phyloP scores from a whole-genome alignment of 768 basidiomycete species.

The Mycena vulgaris region DNA sequence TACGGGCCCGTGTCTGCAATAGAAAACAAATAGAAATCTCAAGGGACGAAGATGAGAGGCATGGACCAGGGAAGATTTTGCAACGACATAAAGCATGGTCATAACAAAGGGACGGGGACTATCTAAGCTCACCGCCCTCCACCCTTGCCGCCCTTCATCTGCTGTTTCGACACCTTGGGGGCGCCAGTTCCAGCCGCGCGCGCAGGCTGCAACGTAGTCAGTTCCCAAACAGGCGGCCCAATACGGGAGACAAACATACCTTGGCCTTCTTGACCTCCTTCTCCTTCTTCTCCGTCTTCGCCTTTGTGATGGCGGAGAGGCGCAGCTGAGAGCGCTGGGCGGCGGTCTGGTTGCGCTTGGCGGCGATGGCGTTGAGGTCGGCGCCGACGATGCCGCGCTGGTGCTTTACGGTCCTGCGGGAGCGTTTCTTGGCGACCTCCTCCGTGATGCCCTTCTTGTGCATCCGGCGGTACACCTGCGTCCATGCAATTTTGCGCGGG shows the following conservation, averaged over 20 bases:
- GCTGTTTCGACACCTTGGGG: constrained; percentile 95
- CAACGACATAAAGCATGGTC: constrained; percentile 28
- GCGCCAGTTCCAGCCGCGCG: constrained; percentile 69
- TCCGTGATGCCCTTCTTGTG: constrained; percentile 99
- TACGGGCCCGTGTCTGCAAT: no score
- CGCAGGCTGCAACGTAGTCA: constrained; percentile 60
- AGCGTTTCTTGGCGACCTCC: constrained; percentile 99
- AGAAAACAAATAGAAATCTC: no score
- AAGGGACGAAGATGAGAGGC: no score
- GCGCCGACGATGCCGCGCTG: constrained; percentile 99
- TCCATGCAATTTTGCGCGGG: constrained; percentile 99
- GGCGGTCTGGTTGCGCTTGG: constrained; percentile 93
- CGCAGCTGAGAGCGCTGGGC: constrained; percentile 87
- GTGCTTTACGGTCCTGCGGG: constrained; percentile 96
- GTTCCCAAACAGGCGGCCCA: not conserved
- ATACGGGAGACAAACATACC: constrained; percentile 57
- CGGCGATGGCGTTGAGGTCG: constrained; percentile 91
- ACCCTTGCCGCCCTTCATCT: constrained; percentile 92
- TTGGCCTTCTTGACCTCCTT: constrained; percentile 94
- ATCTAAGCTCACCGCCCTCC: constrained; percentile 63
- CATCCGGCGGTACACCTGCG: constrained; percentile 92
- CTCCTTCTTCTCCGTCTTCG: constrained; percentile 97
- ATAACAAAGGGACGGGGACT: constrained; percentile 9
- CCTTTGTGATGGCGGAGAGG: constrained; percentile 90
- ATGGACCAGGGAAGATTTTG: constrained; percentile 21